phyloP scores from a whole-genome alignment of 73 alveolate species.

The Paramecium bursaria region DNA sequence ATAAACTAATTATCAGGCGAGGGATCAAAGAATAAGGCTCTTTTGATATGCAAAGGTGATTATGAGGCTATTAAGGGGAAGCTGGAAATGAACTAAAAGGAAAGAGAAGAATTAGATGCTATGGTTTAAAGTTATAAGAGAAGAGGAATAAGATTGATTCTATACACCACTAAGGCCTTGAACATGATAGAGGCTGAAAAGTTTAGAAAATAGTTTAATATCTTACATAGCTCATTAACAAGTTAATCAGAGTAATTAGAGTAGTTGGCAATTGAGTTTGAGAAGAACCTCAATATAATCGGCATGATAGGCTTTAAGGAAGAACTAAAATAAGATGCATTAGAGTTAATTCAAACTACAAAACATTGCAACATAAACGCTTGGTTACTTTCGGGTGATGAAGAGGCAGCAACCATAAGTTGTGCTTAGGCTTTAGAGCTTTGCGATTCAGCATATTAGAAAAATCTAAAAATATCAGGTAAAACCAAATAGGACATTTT shows the following conservation, averaged over 20 bases:
- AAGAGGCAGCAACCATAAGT: conserved; percentile 43
- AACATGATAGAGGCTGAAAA: conserved; percentile 16
- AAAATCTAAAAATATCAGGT: neutral
- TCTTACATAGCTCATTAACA: conserved; percentile 54
- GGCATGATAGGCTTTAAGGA: conserved; percentile 69
- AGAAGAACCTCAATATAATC: conserved; percentile 26
- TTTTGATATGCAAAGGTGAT: conserved; percentile 49
- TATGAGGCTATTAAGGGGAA: conserved; percentile 41
- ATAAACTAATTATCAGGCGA: conserved; percentile 36
- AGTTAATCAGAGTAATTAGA: conserved; percentile 37
- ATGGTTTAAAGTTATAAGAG: conserved; percentile 6
- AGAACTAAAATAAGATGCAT: conserved; percentile 53
- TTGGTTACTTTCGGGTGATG: conserved; percentile 59
- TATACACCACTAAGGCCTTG: conserved; percentile 60
- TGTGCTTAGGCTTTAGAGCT: conserved; percentile 48
- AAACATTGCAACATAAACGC: conserved; percentile 51
- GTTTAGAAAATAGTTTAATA: conserved; percentile 6
- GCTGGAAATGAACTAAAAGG: conserved; percentile 22
- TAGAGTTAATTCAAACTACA: conserved; percentile 23
- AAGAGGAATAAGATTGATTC: conserved; percentile 55
- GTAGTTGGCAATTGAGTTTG: conserved; percentile 53
- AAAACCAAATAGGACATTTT: conserved; percentile 1
- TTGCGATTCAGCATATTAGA: conserved; percentile 12
- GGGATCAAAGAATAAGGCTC: conserved; percentile 34
- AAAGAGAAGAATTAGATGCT: conserved; percentile 49